These are phyloP conservation scores for Vitis hybrid DNA, from an alignment of 177 flowering plant genomes.

Conservation along the genomic window DNA sequence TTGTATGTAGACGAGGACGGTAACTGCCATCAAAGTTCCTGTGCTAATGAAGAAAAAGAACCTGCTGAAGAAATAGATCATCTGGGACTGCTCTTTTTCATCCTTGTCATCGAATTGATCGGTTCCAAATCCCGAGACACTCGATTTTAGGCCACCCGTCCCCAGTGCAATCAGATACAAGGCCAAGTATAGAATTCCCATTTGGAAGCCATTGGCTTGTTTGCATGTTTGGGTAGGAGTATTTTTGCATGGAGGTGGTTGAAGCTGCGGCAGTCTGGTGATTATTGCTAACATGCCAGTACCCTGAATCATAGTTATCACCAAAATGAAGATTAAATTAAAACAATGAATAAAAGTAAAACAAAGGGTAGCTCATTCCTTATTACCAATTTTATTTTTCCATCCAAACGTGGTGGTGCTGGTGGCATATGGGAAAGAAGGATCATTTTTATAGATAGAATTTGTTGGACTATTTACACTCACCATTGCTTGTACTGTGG, in stretches of 20 bases:
- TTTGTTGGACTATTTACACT: not conserved
- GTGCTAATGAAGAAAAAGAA: conserved; percentile 54
- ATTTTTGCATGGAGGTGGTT: conserved; percentile 45
- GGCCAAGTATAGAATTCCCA: conserved; percentile 50
- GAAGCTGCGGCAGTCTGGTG: conserved; percentile 44
- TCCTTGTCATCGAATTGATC: conserved; percentile 66
- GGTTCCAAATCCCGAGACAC: conserved; percentile 61
- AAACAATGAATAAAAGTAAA: not conserved
- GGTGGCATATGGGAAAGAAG: not conserved
- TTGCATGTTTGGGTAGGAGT: conserved; percentile 22
- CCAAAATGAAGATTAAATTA: not conserved
- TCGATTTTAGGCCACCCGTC: conserved; percentile 58
- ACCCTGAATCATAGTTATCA: conserved; percentile 32
- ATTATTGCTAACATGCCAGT: conserved; percentile 39
- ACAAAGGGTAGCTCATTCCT: not conserved
- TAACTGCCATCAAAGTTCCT: conserved; percentile 54
- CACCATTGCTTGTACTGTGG: conserved; percentile 59
- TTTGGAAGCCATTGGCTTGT: conserved; percentile 45
- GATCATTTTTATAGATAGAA: not conserved
- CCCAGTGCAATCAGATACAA: conserved; percentile 57
- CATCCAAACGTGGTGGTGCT: no score
- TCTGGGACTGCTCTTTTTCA: conserved; percentile 47
- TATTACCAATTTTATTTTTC: no score
- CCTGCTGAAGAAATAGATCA: conserved; percentile 56
- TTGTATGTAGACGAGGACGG: conserved; percentile 62